Percentiles rank a stretch among this genome's conserved stretches.
phyloP scores from a whole-genome alignment of 306 rosid genomes.

The Betula pendula region DNA sequence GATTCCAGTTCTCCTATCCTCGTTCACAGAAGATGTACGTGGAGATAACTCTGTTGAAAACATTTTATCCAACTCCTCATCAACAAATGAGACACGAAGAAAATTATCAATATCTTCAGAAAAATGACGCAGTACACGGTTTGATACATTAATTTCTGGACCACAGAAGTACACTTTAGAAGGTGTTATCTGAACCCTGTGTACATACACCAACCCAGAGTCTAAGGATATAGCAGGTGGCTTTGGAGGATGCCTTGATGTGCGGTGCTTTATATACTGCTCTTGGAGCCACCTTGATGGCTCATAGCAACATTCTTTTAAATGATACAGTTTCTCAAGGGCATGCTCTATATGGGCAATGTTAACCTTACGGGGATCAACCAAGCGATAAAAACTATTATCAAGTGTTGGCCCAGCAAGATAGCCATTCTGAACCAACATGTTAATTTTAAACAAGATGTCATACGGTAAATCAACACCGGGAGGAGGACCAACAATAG shows the following conservation, averaged over 20 bases:
- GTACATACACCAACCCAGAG: slow-evolving; percentile 68
- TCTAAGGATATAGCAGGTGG: slow-evolving; percentile 55
- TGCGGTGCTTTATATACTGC: slow-evolving; percentile 43
- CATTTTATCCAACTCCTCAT: slow-evolving; percentile 70
- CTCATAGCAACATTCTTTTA: slow-evolving; percentile 64
- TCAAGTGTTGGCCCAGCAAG: slow-evolving; percentile 67
- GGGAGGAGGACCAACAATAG: slow-evolving; percentile 63
- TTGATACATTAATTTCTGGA: slow-evolving; percentile 81
- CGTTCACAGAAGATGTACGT: slow-evolving; percentile 36
- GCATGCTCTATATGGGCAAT: slow-evolving; percentile 49
- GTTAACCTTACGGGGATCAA: slow-evolving; percentile 44
- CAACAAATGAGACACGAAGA: slow-evolving; percentile 80
- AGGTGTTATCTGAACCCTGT: slow-evolving; percentile 77
- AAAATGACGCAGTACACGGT: slow-evolving; percentile 71
- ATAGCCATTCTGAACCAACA: slow-evolving; percentile 66
- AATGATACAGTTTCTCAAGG: slow-evolving; percentile 53
- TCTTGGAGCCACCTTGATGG: slow-evolving; percentile 64
- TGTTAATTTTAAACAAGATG: slow-evolving; percentile 65
- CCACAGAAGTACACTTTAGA: slow-evolving; percentile 65
- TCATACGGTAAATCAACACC: slow-evolving; percentile 53
- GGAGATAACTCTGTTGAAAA: slow-evolving; percentile 66
- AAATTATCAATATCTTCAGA: slow-evolving; percentile 51
- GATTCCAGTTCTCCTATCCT: slow-evolving; percentile 48
- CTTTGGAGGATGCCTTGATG: slow-evolving; percentile 30
- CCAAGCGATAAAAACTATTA: slow-evolving; percentile 45